Percentiles rank a stretch among this genome's conserved stretches.
These are phyloP conservation scores for Piper betle DNA, from an alignment of 164 flowering plant species.

Conservation along the genomic window DNA sequence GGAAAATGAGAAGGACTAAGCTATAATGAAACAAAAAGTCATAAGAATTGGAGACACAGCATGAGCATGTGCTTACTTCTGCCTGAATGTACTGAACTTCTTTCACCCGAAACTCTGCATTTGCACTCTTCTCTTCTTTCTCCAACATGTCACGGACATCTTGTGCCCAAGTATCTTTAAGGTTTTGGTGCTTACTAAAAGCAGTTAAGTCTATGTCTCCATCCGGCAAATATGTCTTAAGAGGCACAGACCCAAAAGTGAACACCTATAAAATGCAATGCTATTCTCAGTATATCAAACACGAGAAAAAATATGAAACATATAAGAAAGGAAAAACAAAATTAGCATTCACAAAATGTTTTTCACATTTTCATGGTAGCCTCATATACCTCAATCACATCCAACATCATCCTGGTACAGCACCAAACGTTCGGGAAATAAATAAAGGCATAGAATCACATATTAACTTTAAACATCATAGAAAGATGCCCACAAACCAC, in stretches of 20 bases:
- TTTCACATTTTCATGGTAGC: background rate
- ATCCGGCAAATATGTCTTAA: constrained; percentile 95
- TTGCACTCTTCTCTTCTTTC: constrained; percentile 82
- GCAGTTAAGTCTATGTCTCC: constrained; percentile 92
- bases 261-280: constrained; percentile 41
- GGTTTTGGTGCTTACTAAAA: constrained; percentile 45
- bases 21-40: background rate
- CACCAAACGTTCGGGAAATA: too few species aligned
- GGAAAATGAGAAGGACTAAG: background rate
- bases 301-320: background rate
- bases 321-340: background rate
- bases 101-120: constrained; percentile 90
- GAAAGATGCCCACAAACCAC: too few species aligned
- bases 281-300: background rate
- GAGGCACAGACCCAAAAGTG: constrained; percentile 93
- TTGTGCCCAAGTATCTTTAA: constrained; percentile 81
- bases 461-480: too few species aligned
- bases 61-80: constrained; percentile 38
- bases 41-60: background rate
- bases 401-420: too few species aligned
- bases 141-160: constrained; percentile 73
- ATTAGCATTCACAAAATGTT: background rate
- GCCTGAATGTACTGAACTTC: constrained; percentile 98
- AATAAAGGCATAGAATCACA: too few species aligned
- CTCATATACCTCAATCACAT: background rate